phyloP scores from a whole-genome alignment of 805 yeast species.

The Hanseniaspora valbyensis region DNA sequence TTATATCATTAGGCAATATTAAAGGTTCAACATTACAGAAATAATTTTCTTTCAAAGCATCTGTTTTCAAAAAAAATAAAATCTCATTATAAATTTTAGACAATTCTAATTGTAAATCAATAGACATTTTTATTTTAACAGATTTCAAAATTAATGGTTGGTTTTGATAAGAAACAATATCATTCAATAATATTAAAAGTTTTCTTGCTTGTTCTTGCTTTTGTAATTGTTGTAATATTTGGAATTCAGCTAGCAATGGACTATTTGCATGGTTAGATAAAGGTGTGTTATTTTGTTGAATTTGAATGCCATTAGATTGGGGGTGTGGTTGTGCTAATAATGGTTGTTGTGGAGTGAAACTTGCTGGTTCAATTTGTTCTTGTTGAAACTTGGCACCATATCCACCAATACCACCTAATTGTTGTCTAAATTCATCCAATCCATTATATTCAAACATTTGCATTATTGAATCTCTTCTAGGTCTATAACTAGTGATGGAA shows the following conservation, averaged over 20 bases:
- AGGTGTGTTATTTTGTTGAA: not conserved
- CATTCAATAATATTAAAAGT: constrained; percentile 4
- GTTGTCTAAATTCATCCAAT: constrained; percentile 13
- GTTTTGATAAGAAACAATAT: constrained; percentile 5
- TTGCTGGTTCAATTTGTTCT: not conserved
- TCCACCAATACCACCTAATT: constrained; percentile 15
- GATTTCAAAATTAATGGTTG: constrained; percentile 1
- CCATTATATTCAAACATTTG: constrained; percentile 13
- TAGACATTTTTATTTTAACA: constrained; percentile 1
- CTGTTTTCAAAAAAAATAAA: not conserved
- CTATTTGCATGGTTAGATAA: not conserved
- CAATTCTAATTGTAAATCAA: not conserved
- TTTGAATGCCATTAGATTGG: not conserved
- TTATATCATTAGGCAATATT: not conserved
- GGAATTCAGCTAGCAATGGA: not conserved
- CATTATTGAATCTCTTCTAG: not conserved
- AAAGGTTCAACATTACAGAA: not conserved
- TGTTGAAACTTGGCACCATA: constrained; percentile 5
- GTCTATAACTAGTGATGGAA: not conserved
- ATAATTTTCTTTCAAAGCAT: not conserved
- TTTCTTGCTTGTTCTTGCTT: constrained; percentile 6
- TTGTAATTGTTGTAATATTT: not conserved
- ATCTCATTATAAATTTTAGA: constrained; percentile 5
- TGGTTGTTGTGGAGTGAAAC: no score
- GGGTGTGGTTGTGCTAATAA: no score